phyloP scores from a whole-genome alignment of 441 rosid genomes.

The Syzygium syzygioides region DNA sequence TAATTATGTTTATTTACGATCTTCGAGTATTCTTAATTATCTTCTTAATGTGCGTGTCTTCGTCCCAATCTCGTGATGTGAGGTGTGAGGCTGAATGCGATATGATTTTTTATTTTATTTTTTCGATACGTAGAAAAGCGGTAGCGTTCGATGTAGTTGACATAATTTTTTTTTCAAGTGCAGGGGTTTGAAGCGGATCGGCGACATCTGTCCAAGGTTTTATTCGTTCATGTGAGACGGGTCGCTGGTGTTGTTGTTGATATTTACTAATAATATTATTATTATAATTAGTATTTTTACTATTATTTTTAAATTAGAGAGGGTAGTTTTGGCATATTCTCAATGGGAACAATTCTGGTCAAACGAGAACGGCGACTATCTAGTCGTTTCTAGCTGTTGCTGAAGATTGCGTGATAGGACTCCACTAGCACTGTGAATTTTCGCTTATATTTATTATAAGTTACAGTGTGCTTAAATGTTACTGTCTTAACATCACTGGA shows the following conservation, averaged over 20 bases:
- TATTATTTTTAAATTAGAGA: background rate
- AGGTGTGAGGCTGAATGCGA: background rate
- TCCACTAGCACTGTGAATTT: background rate
- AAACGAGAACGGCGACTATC: background rate
- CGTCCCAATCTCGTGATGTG: background rate
- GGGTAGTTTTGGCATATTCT: background rate
- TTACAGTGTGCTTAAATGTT: background rate
- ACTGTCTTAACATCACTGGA: background rate
- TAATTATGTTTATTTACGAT: background rate
- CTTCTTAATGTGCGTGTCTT: no score
- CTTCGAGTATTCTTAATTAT: background rate
- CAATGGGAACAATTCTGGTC: background rate
- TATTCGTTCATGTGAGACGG: background rate
- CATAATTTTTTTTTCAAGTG: background rate
- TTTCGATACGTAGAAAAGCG: background rate
- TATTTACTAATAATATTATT: background rate
- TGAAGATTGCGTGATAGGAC: background rate
- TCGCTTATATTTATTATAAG: background rate
- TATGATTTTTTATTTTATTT: background rate
- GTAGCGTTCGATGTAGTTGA: background rate
- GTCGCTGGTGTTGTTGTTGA: background rate
- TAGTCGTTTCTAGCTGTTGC: background rate
- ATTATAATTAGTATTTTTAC: background rate
- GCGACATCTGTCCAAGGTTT: background rate
- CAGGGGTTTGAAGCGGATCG: background rate